These are phyloP conservation scores for Phytophthora constricta DNA, from an alignment of 352 stramenopile genomes.

Conservation along the genomic window DNA sequence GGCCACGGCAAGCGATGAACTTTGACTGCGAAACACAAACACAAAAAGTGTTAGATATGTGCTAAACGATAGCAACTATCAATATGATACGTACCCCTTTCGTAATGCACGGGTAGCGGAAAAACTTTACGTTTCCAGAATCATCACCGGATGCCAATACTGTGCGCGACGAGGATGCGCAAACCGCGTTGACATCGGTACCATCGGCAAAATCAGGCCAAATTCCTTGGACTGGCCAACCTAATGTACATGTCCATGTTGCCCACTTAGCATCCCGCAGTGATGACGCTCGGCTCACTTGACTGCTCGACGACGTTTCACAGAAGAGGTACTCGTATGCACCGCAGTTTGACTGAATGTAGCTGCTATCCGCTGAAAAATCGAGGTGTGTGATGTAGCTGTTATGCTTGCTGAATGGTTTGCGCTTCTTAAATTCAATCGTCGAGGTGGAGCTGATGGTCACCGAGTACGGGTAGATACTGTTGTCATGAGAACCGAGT, in stretches of 20 bases:
- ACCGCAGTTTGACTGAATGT: constrained; percentile 82
- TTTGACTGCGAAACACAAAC: constrained; percentile 44
- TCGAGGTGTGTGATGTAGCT: constrained; percentile 88
- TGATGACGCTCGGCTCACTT: constrained; percentile 83
- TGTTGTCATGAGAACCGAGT: constrained; percentile 79
- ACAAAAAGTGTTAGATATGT: constrained; percentile 1
- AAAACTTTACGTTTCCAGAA: constrained; percentile 83
- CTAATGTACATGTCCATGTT: constrained; percentile 90
- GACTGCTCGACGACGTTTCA: constrained; percentile 77
- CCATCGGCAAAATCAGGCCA: constrained; percentile 83
- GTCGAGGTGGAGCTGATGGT: constrained; percentile 10
- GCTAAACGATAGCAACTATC: constrained; percentile 3
- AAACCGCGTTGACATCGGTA: constrained; percentile 86
- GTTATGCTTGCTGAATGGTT: constrained; percentile 82
- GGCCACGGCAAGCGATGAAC: constrained; percentile 59
- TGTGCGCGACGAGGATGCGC: constrained; percentile 66
- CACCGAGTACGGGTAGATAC: constrained; percentile 70
- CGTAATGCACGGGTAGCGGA: constrained; percentile 83
- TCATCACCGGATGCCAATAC: constrained; percentile 87
- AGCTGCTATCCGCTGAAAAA: constrained; percentile 74
- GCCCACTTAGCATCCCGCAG: constrained; percentile 86
- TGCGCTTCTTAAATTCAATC: constrained; percentile 59
- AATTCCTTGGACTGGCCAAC: constrained; percentile 93
- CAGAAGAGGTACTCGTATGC: constrained; percentile 93
- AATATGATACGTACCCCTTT: constrained; percentile 52